A percentile compares a stretch with the other conserved stretches of the same genome.
phyloP scores from a whole-genome alignment of 192 early-diverging fungal genomes.

The Backusella tuberculispora region DNA sequence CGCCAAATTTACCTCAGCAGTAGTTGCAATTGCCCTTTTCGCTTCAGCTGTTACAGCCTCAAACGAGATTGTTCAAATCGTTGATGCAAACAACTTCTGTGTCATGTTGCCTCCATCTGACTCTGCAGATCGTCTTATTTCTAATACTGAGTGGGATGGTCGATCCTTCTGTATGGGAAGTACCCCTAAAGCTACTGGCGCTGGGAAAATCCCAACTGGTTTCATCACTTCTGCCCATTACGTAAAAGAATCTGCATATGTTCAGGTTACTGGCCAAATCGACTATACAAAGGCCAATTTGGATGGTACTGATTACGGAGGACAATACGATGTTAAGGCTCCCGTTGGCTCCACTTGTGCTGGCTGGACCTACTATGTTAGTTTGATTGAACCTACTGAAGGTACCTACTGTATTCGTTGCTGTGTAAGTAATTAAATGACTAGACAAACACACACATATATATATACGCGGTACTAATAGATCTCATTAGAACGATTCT shows the following conservation, averaged over 20 bases:
- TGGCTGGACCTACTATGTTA: slow-evolving; percentile 46
- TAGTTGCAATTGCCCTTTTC: neutral
- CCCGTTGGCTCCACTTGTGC: slow-evolving; percentile 49
- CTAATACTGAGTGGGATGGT: slow-evolving; percentile 44
- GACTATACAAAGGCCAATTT: slow-evolving; percentile 44
- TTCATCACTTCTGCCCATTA: slow-evolving; percentile 52
- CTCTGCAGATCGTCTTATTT: slow-evolving; percentile 45
- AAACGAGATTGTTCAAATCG: slow-evolving; percentile 35
- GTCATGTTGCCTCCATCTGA: slow-evolving; percentile 44
- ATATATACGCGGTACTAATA: neutral
- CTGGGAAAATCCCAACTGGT: slow-evolving; percentile 38
- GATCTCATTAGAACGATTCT: slow-evolving; percentile 30
- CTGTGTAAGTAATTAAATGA: slow-evolving; percentile 37
- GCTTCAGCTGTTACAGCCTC: neutral
- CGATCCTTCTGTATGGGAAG: slow-evolving; percentile 48
- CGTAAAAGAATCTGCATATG: slow-evolving; percentile 36
- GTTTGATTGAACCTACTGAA: slow-evolving; percentile 46
- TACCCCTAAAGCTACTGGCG: slow-evolving; percentile 43
- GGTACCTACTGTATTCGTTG: slow-evolving; percentile 54
- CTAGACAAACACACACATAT: neutral
- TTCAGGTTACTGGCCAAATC: slow-evolving; percentile 62
- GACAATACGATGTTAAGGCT: slow-evolving; percentile 53
- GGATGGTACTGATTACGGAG: slow-evolving; percentile 47
- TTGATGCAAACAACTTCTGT: slow-evolving; percentile 43
- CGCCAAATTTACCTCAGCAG: neutral